phyloP scores from a whole-genome alignment of 495 filamentous ascomycete genomes.

The Neohortaea acidophila region DNA sequence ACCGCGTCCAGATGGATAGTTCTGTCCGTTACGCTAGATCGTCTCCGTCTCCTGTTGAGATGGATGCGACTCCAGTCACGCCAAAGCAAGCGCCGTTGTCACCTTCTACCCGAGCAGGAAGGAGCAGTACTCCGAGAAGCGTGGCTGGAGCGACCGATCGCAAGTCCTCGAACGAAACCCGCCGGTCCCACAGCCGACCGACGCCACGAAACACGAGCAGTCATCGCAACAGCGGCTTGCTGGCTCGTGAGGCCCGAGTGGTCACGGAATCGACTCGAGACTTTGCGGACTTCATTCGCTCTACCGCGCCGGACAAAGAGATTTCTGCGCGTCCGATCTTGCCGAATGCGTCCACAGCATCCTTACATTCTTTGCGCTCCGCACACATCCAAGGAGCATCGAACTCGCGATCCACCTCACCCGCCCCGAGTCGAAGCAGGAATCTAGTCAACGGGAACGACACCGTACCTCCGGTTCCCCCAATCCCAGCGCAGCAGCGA shows the following conservation, averaged over 20 bases:
- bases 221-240: constrained; percentile 11
- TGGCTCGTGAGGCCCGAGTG: constrained; percentile 53
- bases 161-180: background rate
- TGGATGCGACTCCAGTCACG: constrained; percentile 11
- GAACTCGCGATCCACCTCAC: constrained; percentile 4
- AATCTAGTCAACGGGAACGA: background rate
- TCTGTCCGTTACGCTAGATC: background rate
- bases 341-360: constrained; percentile 14
- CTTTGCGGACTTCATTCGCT: constrained; percentile 73
- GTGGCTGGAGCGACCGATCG: background rate
- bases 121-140: constrained; percentile 4
- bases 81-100: no score
- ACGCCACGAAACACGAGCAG: constrained; percentile 9
- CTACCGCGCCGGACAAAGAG: constrained; percentile 51
- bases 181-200: constrained; percentile 9
- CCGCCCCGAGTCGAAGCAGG: constrained; percentile 7
- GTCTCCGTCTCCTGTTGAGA: constrained; percentile 9
- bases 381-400: constrained; percentile 9
- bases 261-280: constrained; percentile 51
- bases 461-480: constrained; percentile 14
- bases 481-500: constrained; percentile 8
- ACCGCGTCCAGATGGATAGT: background rate
- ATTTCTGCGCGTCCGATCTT: constrained; percentile 8
- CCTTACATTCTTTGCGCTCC: constrained; percentile 12
- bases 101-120: constrained; percentile 6